phyloP scores from a whole-genome alignment of 768 basidiomycete genomes.

The Kwoniella sp. region DNA sequence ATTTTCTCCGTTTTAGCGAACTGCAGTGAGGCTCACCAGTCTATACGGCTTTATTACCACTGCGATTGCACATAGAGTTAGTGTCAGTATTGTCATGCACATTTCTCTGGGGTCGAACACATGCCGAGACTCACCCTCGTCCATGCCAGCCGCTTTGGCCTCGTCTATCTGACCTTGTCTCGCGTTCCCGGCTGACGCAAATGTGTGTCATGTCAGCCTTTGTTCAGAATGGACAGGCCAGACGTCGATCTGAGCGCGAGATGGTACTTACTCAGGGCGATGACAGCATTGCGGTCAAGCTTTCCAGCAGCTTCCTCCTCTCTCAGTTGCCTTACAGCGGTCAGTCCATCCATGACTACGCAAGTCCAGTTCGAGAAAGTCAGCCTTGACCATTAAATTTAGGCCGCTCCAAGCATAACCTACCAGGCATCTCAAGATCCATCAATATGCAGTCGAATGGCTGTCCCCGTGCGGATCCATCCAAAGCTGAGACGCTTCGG shows the following conservation, averaged over 20 bases:
- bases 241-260: too few species aligned
- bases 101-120: too few species aligned
- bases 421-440: constrained; percentile 52
- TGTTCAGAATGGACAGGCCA: too few species aligned
- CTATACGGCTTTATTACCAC: constrained; percentile 48
- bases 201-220: too few species aligned
- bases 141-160: constrained; percentile 44
- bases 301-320: constrained; percentile 39
- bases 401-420: neutral
- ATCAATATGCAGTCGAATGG: constrained; percentile 48
- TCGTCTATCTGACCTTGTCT: constrained; percentile 52
- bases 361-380: neutral
- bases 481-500: constrained; percentile 26
- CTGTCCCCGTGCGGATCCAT: constrained; percentile 19
- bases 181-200: constrained; percentile 54
- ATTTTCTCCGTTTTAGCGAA: too few species aligned
- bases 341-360: constrained; percentile 53
- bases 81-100: too few species aligned
- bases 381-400: neutral
- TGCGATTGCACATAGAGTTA: neutral
- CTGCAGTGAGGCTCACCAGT: constrained; percentile 29
- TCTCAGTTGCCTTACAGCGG: constrained; percentile 41
- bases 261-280: constrained; percentile 49
- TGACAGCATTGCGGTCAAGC: constrained; percentile 33
- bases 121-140: constrained; percentile 42